Evolutionary conservation across 805 yeast species (phyloP), one percentile per base, ranked within the genome.

Genomic region (Ogataea glucozyma): DNA sequence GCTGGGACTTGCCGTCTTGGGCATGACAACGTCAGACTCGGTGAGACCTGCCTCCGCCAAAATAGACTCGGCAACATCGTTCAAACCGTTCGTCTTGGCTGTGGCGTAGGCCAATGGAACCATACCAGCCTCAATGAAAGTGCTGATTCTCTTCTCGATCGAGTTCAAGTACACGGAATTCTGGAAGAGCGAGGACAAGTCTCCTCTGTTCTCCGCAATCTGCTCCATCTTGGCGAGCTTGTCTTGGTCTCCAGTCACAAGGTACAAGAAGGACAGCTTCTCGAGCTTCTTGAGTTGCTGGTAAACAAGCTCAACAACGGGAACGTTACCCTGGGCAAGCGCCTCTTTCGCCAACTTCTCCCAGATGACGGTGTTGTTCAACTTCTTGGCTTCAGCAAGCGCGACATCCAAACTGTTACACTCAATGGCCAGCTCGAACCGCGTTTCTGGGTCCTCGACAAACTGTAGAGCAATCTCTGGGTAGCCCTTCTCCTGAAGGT

Each of bases 401-500:
- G 98, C 99, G 51, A 85, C 85, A 11, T 74, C 76, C 53, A 93
- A 73, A 63, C 91, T 87, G 54, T 96, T 91, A 61, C 96, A 87
- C 69, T 93, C 97, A 49, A 93, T 73, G 18, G 99, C 97, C 56
- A 93, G 75, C 56, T 93, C 99, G 58, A 93, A 91, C 66, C 96
- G 80, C 31, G 97, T 88, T 64, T 90, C 96, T 5, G 98, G 85
- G 63, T 93, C 99, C 67, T 89, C 85, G 41, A 93, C 99, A 61
- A 93, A 95, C 66, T 91, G 97, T 49, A 93, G 75, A 2, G 99
- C 99, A 65, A 93, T 83, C 67, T 93, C 99, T 20, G 99, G 98
- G 63, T 85, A 91, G 2, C 99, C 99, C 61, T 88, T 80, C 71
- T 90, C 85, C 65, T 93, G 96, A 58, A 93, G 75, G 64, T 91